These are phyloP conservation scores for Hyphopichia wangnamkhiaoensis DNA, from an alignment of 1,139 yeast genomes.

Conservation along the genomic window DNA sequence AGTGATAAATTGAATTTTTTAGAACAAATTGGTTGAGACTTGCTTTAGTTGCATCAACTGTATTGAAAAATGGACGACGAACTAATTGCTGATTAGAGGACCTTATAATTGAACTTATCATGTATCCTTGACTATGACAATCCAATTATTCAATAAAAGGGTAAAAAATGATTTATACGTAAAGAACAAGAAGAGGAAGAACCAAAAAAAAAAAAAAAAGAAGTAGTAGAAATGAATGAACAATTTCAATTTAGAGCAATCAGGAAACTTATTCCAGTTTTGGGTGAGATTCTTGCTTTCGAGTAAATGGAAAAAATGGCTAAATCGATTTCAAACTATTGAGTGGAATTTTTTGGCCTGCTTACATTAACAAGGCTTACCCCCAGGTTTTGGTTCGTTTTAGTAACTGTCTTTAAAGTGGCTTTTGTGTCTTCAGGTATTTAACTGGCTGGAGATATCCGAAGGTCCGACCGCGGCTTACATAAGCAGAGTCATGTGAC, in stretches of 20 bases:
- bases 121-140: no score
- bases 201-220: neutral
- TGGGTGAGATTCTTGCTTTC: no score
- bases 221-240: neutral
- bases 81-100: neutral
- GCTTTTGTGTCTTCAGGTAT: neutral
- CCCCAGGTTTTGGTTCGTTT: neutral
- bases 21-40: no score
- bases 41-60: neutral
- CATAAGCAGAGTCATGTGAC: neutral
- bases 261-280: no score
- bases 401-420: no score
- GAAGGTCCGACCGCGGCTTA: neutral
- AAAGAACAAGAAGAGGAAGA: neutral
- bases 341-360: no score
- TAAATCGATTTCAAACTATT: no score
- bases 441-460: constrained; percentile 6
- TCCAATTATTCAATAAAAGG: no score
- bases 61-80: neutral
- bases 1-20: no score
- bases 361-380: no score
- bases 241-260: no score
- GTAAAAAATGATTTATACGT: neutral
- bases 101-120: neutral
- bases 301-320: no score